Evolutionary conservation across 2,329 filamentous ascomycete genomes (phyloP).

Genomic region (Fusarium sp.): DNA sequence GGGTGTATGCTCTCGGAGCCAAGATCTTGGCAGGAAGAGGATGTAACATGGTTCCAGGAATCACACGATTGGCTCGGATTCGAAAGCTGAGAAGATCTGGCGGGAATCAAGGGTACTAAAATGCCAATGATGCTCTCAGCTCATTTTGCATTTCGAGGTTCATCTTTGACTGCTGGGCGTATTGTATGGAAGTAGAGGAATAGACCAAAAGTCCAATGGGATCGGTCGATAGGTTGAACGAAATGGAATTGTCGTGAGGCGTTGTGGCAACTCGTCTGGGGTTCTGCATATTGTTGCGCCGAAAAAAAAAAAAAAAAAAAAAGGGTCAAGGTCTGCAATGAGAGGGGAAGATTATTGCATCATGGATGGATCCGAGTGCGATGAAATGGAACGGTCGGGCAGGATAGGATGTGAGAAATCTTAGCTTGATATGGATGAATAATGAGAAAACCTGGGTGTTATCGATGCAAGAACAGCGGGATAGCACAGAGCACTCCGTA

Average conservation of each 20-base stretch:
- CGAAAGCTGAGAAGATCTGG: too few species aligned
- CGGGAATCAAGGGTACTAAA: not conserved
- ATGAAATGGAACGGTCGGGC: not conserved
- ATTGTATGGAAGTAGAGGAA: not conserved
- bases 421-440: not conserved
- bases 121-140: not conserved
- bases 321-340: not conserved
- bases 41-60: not conserved
- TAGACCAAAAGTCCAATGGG: not conserved
- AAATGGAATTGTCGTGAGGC: not conserved
- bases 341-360: not conserved
- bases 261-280: not conserved
- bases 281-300: not conserved
- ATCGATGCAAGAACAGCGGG: not conserved
- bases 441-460: not conserved
- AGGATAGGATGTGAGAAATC: not conserved
- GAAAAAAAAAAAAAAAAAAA: not conserved
- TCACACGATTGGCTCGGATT: not conserved
- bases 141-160: not conserved
- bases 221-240: not conserved
- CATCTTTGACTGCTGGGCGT: not conserved
- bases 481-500: not conserved
- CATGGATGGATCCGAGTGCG: not conserved
- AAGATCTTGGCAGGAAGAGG: constrained; percentile 18
- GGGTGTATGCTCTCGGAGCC: not conserved